Conservation (phyloP, 345 rosid genomes). For the Pistacia vera region DNA sequence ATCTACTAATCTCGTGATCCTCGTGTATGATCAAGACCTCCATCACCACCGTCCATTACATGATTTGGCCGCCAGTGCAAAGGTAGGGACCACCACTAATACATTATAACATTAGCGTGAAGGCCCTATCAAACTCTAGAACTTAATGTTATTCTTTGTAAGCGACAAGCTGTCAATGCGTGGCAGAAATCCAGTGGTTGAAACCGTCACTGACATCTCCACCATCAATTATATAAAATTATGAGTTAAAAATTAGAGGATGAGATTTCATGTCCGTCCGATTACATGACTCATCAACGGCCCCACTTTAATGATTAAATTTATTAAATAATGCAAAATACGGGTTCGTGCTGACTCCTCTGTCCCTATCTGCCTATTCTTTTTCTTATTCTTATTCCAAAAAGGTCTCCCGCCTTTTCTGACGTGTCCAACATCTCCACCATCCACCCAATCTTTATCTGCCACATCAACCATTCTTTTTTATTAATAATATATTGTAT, state of each 20-base stretch:
- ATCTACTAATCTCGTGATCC: not conserved
- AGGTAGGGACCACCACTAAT: conserved; percentile 3
- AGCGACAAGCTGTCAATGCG: not conserved
- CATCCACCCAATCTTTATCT: not conserved
- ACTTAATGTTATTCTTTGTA: not conserved
- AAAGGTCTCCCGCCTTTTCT: conserved; percentile 8
- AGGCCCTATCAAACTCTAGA: no score
- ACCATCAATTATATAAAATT: not conserved
- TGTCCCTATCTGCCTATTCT: not conserved
- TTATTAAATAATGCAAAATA: not conserved
- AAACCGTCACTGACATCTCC: not conserved
- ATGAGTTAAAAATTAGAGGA: not conserved
- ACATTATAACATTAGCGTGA: no score
- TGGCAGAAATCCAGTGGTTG: not conserved
- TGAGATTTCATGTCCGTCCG: not conserved
- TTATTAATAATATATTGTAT: no score
- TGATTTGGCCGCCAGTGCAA: not conserved
- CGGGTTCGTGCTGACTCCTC: conserved; percentile 17
- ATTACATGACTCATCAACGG: not conserved
- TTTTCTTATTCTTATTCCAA: not conserved
- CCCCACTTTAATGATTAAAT: not conserved
- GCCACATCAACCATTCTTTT: conserved; percentile 16
- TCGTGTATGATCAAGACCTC: not conserved
- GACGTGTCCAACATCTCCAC: conserved; percentile 25
- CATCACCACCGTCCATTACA: not conserved